Conservation (phyloP, 2,329 filamentous ascomycete species). For the Helminthosporium solani region DNA sequence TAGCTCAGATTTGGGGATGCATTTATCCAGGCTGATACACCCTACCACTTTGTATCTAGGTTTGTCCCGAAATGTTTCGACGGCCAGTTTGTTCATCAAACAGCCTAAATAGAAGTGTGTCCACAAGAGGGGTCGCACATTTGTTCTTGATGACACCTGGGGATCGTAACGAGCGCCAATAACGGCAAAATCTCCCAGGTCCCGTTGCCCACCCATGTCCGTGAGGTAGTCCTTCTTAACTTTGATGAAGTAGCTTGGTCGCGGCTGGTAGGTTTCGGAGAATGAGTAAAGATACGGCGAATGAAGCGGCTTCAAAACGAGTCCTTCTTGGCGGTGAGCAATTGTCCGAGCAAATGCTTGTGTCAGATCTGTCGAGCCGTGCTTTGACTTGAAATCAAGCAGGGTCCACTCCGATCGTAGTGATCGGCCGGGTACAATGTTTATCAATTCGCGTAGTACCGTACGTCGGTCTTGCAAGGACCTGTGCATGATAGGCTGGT, state of each 20-base stretch:
- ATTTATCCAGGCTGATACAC: slow-evolving; percentile 47
- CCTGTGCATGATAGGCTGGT: slow-evolving; percentile 53
- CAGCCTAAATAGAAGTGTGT: slow-evolving; percentile 82
- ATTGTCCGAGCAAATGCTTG: slow-evolving; percentile 66
- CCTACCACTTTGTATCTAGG: slow-evolving; percentile 69
- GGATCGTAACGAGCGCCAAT: slow-evolving; percentile 73
- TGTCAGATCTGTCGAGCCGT: slow-evolving; percentile 36
- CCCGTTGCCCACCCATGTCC: slow-evolving; percentile 69
- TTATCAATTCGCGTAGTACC: slow-evolving; percentile 59
- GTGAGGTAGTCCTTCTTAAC: slow-evolving; percentile 86
- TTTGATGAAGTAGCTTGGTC: slow-evolving; percentile 65
- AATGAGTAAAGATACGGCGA: slow-evolving; percentile 67
- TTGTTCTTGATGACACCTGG: slow-evolving; percentile 58
- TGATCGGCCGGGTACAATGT: slow-evolving; percentile 60
- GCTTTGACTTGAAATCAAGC: slow-evolving; percentile 60
- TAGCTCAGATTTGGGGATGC: slow-evolving; percentile 49
- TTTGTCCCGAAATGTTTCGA: slow-evolving; percentile 51
- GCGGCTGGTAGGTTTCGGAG: slow-evolving; percentile 24
- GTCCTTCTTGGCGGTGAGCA: slow-evolving; percentile 68
- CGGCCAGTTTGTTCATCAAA: slow-evolving; percentile 65
- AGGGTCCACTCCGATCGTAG: slow-evolving; percentile 66
- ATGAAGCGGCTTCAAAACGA: slow-evolving; percentile 75
- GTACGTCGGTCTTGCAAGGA: slow-evolving; percentile 62
- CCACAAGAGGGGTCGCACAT: slow-evolving; percentile 62
- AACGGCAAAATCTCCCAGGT: slow-evolving; percentile 72